These are phyloP conservation scores for Brassica carinata DNA, from an alignment of 345 rosid genomes.

Conservation along the genomic window DNA sequence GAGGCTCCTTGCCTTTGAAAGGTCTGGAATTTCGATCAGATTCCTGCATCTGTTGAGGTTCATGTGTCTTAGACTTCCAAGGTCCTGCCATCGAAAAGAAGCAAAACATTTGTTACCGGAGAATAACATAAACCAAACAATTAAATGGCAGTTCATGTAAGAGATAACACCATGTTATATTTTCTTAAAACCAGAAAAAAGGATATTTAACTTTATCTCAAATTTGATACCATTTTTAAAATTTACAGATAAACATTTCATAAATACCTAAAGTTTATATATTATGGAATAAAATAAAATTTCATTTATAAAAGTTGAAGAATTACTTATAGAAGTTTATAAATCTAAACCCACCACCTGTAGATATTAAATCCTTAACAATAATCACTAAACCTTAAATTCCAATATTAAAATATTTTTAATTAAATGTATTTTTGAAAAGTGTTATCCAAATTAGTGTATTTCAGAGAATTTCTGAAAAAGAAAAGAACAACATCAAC, in stretches of 20 bases:
- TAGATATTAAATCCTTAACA: no score
- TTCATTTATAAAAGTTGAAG: no score
- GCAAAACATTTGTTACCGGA: background rate
- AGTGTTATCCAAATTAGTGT: no score
- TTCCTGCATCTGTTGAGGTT: conserved; percentile 29
- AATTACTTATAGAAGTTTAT: no score
- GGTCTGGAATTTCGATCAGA: conserved; percentile 27
- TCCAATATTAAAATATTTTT: no score
- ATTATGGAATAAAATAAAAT: background rate
- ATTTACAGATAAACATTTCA: background rate
- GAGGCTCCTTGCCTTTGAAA: conserved; percentile 26
- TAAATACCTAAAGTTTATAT: background rate
- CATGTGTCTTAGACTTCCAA: conserved; percentile 12
- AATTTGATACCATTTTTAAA: no score
- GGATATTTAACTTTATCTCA: no score
- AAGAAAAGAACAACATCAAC: no score
- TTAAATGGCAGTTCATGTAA: background rate
- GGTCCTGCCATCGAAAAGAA: conserved; percentile 25
- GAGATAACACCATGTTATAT: background rate
- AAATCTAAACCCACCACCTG: no score
- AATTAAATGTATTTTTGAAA: no score
- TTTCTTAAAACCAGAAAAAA: background rate
- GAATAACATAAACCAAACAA: background rate
- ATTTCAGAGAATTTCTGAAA: no score
- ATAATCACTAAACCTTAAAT: no score